Percentiles rank a stretch among this genome's conserved stretches.
These are phyloP conservation scores for Sanguinoderma infundibulare DNA, from an alignment of 1,284 basidiomycete species.

Conservation along the genomic window DNA sequence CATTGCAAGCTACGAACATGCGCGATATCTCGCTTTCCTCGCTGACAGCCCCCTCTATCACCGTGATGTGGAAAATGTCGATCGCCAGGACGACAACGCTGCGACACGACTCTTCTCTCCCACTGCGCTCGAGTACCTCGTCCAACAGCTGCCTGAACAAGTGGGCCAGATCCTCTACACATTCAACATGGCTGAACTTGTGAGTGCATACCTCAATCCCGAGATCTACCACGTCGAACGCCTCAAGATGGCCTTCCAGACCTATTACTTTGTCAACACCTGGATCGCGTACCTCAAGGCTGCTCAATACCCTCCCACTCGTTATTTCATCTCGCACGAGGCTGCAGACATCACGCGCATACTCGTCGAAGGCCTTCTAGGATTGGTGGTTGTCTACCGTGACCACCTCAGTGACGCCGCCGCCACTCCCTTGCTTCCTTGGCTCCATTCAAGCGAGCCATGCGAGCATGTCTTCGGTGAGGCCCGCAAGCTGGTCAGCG, in stretches of 20 bases:
- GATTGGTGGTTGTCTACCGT: constrained; percentile 39
- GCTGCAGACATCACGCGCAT: constrained; percentile 35
- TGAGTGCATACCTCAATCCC: constrained; percentile 32
- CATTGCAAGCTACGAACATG: neutral
- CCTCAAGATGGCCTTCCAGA: constrained; percentile 38
- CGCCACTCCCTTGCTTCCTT: constrained; percentile 32
- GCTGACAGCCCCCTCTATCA: constrained; percentile 31
- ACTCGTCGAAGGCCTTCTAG: constrained; percentile 37
- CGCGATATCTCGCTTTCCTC: constrained; percentile 4
- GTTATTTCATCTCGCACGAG: constrained; percentile 40
- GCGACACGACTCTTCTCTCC: constrained; percentile 37
- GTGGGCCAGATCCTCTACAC: constrained; percentile 26
- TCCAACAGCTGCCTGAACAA: constrained; percentile 12
- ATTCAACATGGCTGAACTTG: constrained; percentile 31
- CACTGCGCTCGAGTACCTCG: constrained; percentile 15
- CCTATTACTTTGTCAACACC: constrained; percentile 38
- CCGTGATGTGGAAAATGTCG: constrained; percentile 42
- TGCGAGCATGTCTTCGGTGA: constrained; percentile 43
- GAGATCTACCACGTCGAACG: constrained; percentile 30
- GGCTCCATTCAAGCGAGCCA: constrained; percentile 41
- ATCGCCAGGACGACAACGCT: constrained; percentile 47
- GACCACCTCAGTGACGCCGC: constrained; percentile 29
- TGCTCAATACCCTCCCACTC: constrained; percentile 25
- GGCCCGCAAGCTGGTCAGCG: constrained; percentile 36
- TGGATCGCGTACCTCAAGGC: constrained; percentile 37